Evolutionary conservation across 2,329 filamentous ascomycete genomes (phyloP).

Genomic region (Tolypocladium paradoxum): DNA sequence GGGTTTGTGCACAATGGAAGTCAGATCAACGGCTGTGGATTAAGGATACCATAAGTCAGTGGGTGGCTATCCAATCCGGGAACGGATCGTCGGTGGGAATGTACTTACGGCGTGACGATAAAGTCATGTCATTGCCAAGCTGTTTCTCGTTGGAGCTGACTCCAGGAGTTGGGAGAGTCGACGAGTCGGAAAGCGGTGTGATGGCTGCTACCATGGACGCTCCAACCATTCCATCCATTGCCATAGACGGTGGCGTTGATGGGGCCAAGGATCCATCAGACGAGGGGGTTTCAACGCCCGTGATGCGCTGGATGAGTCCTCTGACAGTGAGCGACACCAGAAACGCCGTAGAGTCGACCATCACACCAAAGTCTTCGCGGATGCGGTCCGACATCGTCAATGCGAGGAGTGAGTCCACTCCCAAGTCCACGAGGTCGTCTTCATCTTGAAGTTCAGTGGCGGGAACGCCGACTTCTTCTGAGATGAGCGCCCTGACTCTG

Average conservation of each 20-base stretch:
- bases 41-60: neutral
- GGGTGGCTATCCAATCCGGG: too few relatives aligned
- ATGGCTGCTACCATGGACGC: too few relatives aligned
- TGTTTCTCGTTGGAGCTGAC: too few relatives aligned
- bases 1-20: slow-evolving; percentile 1
- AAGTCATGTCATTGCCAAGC: too few relatives aligned
- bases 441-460: neutral
- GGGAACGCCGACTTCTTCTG: slow-evolving; percentile 5
- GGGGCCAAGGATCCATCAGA: neutral
- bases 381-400: slow-evolving; percentile 3
- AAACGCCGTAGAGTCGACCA: neutral
- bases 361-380: neutral
- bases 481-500: slow-evolving; percentile 1
- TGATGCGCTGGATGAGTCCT: neutral
- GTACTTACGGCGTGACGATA: too few relatives aligned
- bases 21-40: neutral
- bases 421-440: slow-evolving; percentile 2
- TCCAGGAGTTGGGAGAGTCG: too few relatives aligned
- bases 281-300: neutral
- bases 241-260: neutral
- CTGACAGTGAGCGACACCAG: neutral
- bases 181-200: too few relatives aligned
- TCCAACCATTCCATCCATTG: neutral
- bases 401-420: slow-evolving; percentile 4
- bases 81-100: too few relatives aligned